Percentiles rank a stretch among this genome's conserved stretches.
These are phyloP conservation scores for Ophiocordyceps camponoti-rufipedis DNA, from an alignment of 2,329 filamentous ascomycete species.

Conservation along the genomic window DNA sequence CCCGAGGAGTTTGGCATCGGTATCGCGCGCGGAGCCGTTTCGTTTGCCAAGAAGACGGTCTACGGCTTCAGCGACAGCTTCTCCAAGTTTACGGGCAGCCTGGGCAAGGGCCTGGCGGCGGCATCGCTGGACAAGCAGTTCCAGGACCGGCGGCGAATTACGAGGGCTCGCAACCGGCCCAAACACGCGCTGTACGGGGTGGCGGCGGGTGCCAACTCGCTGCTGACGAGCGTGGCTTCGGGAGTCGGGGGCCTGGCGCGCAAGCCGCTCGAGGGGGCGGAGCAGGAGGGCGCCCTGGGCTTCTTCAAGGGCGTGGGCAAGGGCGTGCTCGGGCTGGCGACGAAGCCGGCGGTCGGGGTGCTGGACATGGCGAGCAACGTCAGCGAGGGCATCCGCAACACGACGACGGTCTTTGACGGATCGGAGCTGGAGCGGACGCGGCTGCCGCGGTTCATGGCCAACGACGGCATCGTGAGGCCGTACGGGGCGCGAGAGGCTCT, in stretches of 20 bases:
- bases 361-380: slow-evolving; percentile 95
- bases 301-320: slow-evolving; percentile 98
- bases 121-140: slow-evolving; percentile 97
- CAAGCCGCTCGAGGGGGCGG: slow-evolving; percentile 87
- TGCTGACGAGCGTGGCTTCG: slow-evolving; percentile 80
- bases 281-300: slow-evolving; percentile 81
- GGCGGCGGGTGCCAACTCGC: slow-evolving; percentile 84
- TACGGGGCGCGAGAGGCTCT: slow-evolving; percentile 91
- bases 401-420: slow-evolving; percentile 92
- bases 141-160: slow-evolving; percentile 89
- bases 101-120: slow-evolving; percentile 89
- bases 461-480: slow-evolving; percentile 83
- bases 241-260: slow-evolving; percentile 85
- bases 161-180: slow-evolving; percentile 76
- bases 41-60: slow-evolving; percentile 96
- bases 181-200: slow-evolving; percentile 97
- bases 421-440: slow-evolving; percentile 88
- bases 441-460: slow-evolving; percentile 79
- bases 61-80: slow-evolving; percentile 96
- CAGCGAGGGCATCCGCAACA: slow-evolving; percentile 94
- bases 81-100: slow-evolving; percentile 91
- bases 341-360: slow-evolving; percentile 90
- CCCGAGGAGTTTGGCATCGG: slow-evolving; percentile 90
- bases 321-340: slow-evolving; percentile 81
- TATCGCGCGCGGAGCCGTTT: slow-evolving; percentile 90